A percentile compares a stretch with the other conserved stretches of the same genome.
Evolutionary conservation across 208 protist species (phyloP).

Genomic region (Angomonas ambiguus): DNA sequence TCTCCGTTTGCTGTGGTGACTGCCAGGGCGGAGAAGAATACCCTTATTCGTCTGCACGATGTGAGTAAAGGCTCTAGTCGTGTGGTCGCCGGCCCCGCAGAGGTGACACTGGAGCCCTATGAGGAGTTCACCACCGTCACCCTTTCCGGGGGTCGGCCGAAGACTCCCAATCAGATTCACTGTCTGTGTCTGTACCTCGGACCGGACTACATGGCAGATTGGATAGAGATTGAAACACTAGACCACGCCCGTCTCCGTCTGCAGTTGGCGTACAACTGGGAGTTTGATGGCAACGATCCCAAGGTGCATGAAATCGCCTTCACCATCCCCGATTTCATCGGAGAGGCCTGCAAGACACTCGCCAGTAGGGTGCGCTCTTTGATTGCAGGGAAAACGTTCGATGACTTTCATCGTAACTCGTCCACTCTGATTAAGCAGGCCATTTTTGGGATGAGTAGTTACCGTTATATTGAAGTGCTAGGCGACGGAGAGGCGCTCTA

Average conservation of each 20-base stretch:
- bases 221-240: slow-evolving; percentile 91
- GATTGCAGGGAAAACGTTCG: slow-evolving; percentile 89
- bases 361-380: slow-evolving; percentile 91
- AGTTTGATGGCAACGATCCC: slow-evolving; percentile 65
- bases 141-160: slow-evolving; percentile 84
- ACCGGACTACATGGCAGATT: slow-evolving; percentile 95
- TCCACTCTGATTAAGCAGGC: slow-evolving; percentile 88
- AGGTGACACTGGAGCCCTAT: slow-evolving; percentile 60
- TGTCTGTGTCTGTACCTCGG: slow-evolving; percentile 90
- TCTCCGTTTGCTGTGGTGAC: slow-evolving; percentile 55
- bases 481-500: slow-evolving; percentile 34
- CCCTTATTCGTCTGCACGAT: slow-evolving; percentile 93
- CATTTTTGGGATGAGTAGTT: slow-evolving; percentile 76
- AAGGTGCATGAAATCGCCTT: slow-evolving; percentile 61
- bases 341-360: slow-evolving; percentile 93
- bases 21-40: slow-evolving; percentile 91
- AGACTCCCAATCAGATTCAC: slow-evolving; percentile 85
- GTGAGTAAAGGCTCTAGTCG: slow-evolving; percentile 80
- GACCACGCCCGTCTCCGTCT: slow-evolving; percentile 93
- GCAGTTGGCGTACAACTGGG: slow-evolving; percentile 96
- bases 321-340: slow-evolving; percentile 94
- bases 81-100: slow-evolving; percentile 63
- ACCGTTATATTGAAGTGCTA: slow-evolving; percentile 25
- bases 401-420: slow-evolving; percentile 95
- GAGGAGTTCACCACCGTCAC: slow-evolving; percentile 78